Conservation (phyloP, 2,329 filamentous ascomycete genomes). For the Ceratocystis colombiana region DNA sequence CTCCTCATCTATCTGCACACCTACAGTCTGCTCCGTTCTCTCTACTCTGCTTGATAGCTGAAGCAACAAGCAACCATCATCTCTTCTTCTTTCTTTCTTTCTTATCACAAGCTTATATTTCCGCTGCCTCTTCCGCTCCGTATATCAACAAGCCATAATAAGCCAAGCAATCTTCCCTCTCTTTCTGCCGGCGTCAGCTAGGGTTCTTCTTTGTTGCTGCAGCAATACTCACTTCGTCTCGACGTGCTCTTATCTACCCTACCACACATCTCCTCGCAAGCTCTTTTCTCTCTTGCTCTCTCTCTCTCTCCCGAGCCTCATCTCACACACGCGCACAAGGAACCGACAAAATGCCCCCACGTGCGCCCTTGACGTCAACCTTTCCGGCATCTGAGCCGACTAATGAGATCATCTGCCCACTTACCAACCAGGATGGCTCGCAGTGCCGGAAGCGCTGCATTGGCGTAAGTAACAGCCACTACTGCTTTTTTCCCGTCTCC, state of each 20-base stretch:
- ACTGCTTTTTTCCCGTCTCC: neutral
- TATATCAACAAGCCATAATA: neutral
- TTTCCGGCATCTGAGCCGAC: slow-evolving; percentile 87
- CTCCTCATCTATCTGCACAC: neutral
- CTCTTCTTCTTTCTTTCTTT: slow-evolving; percentile 11
- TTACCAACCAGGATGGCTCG: slow-evolving; percentile 92
- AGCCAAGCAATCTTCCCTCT: neutral
- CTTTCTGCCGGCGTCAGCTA: neutral
- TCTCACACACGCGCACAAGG: neutral
- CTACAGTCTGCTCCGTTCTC: too few relatives aligned
- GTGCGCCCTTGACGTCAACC: slow-evolving; percentile 75
- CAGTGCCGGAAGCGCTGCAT: slow-evolving; percentile 96
- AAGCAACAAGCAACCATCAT: neutral
- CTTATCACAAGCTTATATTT: slow-evolving; percentile 6
- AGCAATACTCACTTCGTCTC: neutral
- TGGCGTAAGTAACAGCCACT: slow-evolving; percentile 60
- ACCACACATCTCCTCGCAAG: neutral
- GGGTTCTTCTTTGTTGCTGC: neutral
- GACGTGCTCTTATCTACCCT: neutral
- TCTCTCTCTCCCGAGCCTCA: neutral
- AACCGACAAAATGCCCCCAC: slow-evolving; percentile 67
- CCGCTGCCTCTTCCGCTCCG: neutral
- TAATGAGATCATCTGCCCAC: slow-evolving; percentile 92
- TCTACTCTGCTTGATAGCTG: neutral
- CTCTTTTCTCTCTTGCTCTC: neutral